Percentiles rank a stretch among this genome's conserved stretches.
Evolutionary conservation across 2,329 filamentous ascomycete species (phyloP).

Genomic region (Apiospora marii): DNA sequence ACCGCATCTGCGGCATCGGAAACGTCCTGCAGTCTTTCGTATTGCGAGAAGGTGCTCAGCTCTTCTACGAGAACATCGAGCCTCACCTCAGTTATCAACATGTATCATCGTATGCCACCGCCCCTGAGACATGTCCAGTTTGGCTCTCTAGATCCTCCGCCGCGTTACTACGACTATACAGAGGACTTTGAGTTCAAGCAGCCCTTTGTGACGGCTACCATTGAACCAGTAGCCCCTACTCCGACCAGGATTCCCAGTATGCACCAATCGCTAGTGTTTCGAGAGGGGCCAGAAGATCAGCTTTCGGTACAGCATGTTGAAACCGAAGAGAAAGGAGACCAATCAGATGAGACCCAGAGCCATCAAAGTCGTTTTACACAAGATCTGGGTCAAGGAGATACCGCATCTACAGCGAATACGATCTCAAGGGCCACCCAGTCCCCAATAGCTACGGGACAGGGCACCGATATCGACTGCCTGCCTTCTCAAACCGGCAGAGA

Average conservation of each 20-base stretch:
- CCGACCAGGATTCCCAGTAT: slow-evolving; percentile 32
- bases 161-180: slow-evolving; percentile 61
- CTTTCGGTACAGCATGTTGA: slow-evolving; percentile 29
- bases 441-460: slow-evolving; percentile 27
- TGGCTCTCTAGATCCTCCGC: slow-evolving; percentile 37
- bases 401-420: slow-evolving; percentile 9
- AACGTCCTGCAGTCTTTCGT: slow-evolving; percentile 40
- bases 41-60: slow-evolving; percentile 44
- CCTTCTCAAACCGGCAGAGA: slow-evolving; percentile 42
- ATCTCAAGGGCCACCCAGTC: slow-evolving; percentile 25
- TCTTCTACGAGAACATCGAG: slow-evolving; percentile 54
- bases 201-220: slow-evolving; percentile 30
- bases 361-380: slow-evolving; percentile 18
- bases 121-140: slow-evolving; percentile 35
- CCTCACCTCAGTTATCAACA: slow-evolving; percentile 58
- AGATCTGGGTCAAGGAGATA: neutral
- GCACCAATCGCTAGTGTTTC: slow-evolving; percentile 33
- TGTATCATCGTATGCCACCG: slow-evolving; percentile 48
- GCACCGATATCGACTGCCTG: slow-evolving; percentile 43
- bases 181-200: slow-evolving; percentile 55
- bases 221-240: slow-evolving; percentile 34
- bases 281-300: slow-evolving; percentile 36
- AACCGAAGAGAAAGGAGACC: neutral
- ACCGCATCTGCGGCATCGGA: slow-evolving; percentile 48
- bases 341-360: neutral